Evolutionary conservation across 257 asterid genomes (phyloP).

Genomic region (Phtheirospermum japonicum): DNA sequence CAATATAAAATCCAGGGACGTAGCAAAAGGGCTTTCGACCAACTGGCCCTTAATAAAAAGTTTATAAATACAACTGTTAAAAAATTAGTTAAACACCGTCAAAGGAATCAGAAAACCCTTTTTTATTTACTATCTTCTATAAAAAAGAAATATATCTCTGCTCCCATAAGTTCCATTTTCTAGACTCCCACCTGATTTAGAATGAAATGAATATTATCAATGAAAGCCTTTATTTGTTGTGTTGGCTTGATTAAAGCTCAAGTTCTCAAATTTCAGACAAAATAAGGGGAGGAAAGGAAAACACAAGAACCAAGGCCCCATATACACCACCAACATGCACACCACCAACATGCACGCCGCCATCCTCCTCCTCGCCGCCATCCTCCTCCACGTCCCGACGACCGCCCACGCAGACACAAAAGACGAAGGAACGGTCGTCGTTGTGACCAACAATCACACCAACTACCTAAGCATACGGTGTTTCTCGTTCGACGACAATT

Average conservation of each 20-base stretch:
- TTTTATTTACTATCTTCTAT: too few relatives aligned
- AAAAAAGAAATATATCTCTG: too few relatives aligned
- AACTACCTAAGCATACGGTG: conserved; percentile 57
- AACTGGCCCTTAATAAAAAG: too few relatives aligned
- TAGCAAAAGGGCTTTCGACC: too few relatives aligned
- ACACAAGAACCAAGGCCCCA: conserved; percentile 1
- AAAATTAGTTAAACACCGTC: too few relatives aligned
- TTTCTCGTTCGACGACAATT: conserved; percentile 45
- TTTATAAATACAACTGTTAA: too few relatives aligned
- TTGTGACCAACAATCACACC: conserved; percentile 59
- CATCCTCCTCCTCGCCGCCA: not conserved
- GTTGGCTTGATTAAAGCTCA: not conserved
- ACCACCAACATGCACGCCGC: conserved; percentile 19
- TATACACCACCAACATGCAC: conserved; percentile 20
- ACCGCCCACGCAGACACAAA: not conserved
- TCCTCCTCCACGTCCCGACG: conserved; percentile 16
- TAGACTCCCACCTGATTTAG: too few relatives aligned
- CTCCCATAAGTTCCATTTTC: too few relatives aligned
- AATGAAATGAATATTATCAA: too few relatives aligned
- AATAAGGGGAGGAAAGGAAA: conserved; percentile 6
- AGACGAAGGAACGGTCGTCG: conserved; percentile 16
- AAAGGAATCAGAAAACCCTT: too few relatives aligned
- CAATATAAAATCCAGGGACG: too few relatives aligned
- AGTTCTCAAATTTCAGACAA: not conserved
- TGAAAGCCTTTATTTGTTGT: too few relatives aligned